These are phyloP conservation scores for Falciphora oryzae DNA, from an alignment of 2,329 filamentous ascomycete genomes.

Conservation along the genomic window DNA sequence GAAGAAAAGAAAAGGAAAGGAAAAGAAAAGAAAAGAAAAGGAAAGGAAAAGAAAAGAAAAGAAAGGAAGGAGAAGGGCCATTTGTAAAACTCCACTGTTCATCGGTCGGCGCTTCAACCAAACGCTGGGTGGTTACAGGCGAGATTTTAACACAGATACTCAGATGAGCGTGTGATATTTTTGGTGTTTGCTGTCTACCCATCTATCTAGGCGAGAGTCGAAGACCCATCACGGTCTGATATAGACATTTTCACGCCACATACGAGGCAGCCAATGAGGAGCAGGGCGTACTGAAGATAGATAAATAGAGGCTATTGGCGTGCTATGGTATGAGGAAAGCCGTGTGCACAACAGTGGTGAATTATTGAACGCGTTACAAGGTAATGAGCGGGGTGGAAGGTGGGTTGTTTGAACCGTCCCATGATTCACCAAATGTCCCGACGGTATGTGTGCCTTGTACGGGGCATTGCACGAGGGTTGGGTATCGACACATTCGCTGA, in stretches of 20 bases:
- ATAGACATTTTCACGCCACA: too few relatives aligned
- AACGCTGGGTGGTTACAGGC: background rate
- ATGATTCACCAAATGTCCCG: background rate
- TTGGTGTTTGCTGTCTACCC: too few relatives aligned
- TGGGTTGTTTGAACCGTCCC: too few relatives aligned
- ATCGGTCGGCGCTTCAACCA: too few relatives aligned
- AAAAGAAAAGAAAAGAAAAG: background rate
- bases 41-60: background rate
- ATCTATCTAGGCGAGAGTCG: too few relatives aligned
- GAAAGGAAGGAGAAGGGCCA: too few relatives aligned
- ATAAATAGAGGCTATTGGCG: too few relatives aligned
- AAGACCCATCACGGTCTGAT: too few relatives aligned
- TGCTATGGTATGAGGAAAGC: too few relatives aligned
- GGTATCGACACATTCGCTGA: background rate
- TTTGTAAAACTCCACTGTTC: background rate
- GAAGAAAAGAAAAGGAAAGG: background rate
- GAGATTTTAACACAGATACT: background rate
- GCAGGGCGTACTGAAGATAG: too few relatives aligned
- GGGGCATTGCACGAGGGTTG: background rate
- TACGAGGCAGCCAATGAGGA: too few relatives aligned
- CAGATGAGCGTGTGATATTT: background rate
- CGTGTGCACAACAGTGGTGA: background rate
- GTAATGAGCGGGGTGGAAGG: too few relatives aligned
- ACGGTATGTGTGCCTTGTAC: background rate
- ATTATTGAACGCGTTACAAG: background rate